A percentile compares a stretch with the other conserved stretches of the same genome.
Conservation (phyloP, 2,329 filamentous ascomycete genomes). For the Alternaria triticina region DNA sequence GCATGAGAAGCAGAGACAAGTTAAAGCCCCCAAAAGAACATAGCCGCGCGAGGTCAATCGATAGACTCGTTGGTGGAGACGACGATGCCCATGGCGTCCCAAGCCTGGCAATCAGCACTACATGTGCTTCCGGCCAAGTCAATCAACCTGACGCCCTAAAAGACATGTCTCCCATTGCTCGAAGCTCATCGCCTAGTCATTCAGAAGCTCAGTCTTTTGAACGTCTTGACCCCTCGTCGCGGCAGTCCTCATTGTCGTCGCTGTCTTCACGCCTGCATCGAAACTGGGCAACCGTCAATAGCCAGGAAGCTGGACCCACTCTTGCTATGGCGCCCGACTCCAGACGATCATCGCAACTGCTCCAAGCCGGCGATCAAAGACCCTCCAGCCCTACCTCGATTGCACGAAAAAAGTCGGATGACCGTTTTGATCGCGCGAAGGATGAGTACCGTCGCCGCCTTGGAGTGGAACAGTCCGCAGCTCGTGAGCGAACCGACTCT, state of each 20-base stretch:
- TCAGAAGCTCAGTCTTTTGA: slow-evolving; percentile 43
- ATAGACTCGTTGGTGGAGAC: slow-evolving; percentile 65
- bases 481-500: slow-evolving; percentile 33
- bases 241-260: slow-evolving; percentile 50
- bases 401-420: slow-evolving; percentile 35
- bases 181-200: slow-evolving; percentile 53
- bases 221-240: slow-evolving; percentile 37
- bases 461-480: slow-evolving; percentile 38
- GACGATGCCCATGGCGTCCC: slow-evolving; percentile 70
- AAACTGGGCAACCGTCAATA: slow-evolving; percentile 31
- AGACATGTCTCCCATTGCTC: slow-evolving; percentile 45
- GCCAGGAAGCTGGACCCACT: slow-evolving; percentile 30
- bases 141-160: slow-evolving; percentile 57
- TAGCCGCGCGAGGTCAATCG: slow-evolving; percentile 66
- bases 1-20: slow-evolving; percentile 50
- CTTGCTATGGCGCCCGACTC: slow-evolving; percentile 22
- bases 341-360: slow-evolving; percentile 1
- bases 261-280: slow-evolving; percentile 42
- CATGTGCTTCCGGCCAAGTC: slow-evolving; percentile 66
- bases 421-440: slow-evolving; percentile 46
- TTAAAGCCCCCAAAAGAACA: slow-evolving; percentile 54
- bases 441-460: slow-evolving; percentile 48
- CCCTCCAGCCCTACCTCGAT: slow-evolving; percentile 15
- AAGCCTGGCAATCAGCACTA: slow-evolving; percentile 68
- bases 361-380: slow-evolving; percentile 1